Percentiles rank a stretch among this genome's conserved stretches.
phyloP scores from a whole-genome alignment of 495 filamentous ascomycete species.

The Penicillium odoratum region DNA sequence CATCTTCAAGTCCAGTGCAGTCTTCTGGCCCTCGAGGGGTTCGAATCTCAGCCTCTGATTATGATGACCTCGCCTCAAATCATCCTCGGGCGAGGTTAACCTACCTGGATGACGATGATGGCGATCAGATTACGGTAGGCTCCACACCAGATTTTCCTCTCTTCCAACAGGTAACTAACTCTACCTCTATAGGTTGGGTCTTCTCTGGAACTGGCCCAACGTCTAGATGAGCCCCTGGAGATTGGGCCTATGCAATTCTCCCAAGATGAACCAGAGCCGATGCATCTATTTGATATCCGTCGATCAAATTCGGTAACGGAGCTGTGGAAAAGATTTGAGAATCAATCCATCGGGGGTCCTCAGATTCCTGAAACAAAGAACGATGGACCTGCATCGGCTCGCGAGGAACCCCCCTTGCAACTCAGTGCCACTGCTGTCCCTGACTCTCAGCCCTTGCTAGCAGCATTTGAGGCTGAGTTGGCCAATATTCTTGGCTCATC shows the following conservation, averaged over 20 bases:
- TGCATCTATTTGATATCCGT: conserved; percentile 52
- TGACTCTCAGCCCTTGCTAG: conserved; percentile 40
- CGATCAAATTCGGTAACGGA: conserved; percentile 45
- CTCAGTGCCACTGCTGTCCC: conserved; percentile 5
- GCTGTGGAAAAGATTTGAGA: conserved; percentile 42
- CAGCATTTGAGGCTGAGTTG: conserved; percentile 54
- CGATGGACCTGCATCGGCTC: background rate
- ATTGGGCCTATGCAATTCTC: conserved; percentile 13
- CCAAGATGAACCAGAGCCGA: conserved; percentile 22
- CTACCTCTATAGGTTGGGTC: conserved; percentile 45
- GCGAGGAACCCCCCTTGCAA: conserved; percentile 6
- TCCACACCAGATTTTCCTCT: background rate
- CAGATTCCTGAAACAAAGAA: conserved; percentile 5
- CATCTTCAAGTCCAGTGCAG: conserved; percentile 11
- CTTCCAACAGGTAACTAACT: conserved; percentile 4
- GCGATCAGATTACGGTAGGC: conserved; percentile 58
- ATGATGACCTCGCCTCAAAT: conserved; percentile 47
- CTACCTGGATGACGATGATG: conserved; percentile 58
- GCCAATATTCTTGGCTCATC: conserved; percentile 40
- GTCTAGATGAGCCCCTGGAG: conserved; percentile 46
- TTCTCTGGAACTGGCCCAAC: conserved; percentile 50
- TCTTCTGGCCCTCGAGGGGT: conserved; percentile 28
- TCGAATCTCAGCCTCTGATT: conserved; percentile 44
- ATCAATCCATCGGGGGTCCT: background rate
- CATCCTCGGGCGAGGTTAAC: conserved; percentile 53